Conservation (phyloP, 1,284 basidiomycete genomes). For the Anthracocystis walkeri region DNA sequence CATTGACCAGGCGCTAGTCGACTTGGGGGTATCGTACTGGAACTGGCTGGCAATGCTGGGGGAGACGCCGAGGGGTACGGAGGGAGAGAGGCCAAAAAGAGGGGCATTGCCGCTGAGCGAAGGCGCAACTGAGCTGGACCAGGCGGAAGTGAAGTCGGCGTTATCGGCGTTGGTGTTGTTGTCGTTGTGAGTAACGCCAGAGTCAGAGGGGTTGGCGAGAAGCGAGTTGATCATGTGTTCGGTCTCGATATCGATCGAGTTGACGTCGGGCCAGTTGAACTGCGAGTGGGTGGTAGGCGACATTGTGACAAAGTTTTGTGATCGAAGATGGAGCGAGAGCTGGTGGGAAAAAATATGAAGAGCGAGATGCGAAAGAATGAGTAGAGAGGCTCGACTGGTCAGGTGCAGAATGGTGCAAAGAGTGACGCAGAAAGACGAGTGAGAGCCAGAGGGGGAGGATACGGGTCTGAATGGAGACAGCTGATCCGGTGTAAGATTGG, state of each 20-base stretch:
- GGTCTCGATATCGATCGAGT: slow-evolving; percentile 26
- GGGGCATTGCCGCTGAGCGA: slow-evolving; percentile 19
- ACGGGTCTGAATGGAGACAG: slow-evolving; percentile 33
- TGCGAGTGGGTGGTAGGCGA: slow-evolving; percentile 12
- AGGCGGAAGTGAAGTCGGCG: slow-evolving; percentile 1
- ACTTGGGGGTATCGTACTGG: slow-evolving; percentile 8
- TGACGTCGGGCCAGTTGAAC: slow-evolving; percentile 30
- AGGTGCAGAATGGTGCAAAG: slow-evolving; percentile 40
- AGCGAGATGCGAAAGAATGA: neutral
- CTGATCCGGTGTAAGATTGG: neutral
- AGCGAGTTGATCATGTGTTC: slow-evolving; percentile 40
- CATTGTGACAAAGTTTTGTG: slow-evolving; percentile 7
- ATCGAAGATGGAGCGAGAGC: too few relatives aligned
- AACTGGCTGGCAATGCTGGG: slow-evolving; percentile 23
- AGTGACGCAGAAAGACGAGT: slow-evolving; percentile 10
- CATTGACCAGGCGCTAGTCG: slow-evolving; percentile 11
- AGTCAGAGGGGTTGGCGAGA: slow-evolving; percentile 3
- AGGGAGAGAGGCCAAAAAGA: slow-evolving; percentile 27
- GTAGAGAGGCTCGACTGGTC: slow-evolving; percentile 5
- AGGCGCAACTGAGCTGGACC: slow-evolving; percentile 12
- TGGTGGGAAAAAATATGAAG: too few relatives aligned
- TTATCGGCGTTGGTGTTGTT: neutral
- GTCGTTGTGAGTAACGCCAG: neutral
- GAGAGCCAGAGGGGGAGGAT: slow-evolving; percentile 3
- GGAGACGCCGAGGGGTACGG: slow-evolving; percentile 16